These are phyloP conservation scores for Tricholoma bakamatsutake DNA, from an alignment of 768 basidiomycete genomes.

Conservation along the genomic window DNA sequence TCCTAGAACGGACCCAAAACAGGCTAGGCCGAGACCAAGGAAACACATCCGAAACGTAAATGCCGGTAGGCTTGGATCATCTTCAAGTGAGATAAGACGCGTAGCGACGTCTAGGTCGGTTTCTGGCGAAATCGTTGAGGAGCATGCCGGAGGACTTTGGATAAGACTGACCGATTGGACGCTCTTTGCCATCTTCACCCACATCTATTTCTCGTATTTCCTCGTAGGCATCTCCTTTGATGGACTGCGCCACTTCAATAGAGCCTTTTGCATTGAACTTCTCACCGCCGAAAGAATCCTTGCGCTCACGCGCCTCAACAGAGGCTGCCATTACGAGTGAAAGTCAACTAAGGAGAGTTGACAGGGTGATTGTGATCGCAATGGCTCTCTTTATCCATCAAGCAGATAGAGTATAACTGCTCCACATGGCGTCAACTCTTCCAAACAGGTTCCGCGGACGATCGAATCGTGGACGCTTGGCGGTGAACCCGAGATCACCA, in stretches of 20 bases:
- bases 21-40: slow-evolving; percentile 47
- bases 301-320: background rate
- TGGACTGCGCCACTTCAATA: slow-evolving; percentile 13
- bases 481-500: too few species aligned
- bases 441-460: background rate
- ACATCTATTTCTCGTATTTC: slow-evolving; percentile 16
- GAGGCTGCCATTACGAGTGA: background rate
- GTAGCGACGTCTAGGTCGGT: slow-evolving; percentile 42
- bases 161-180: slow-evolving; percentile 2
- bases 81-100: slow-evolving; percentile 46
- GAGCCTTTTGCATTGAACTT: slow-evolving; percentile 18
- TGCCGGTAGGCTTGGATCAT: slow-evolving; percentile 42
- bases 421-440: background rate
- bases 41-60: slow-evolving; percentile 55
- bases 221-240: slow-evolving; percentile 24
- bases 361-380: background rate
- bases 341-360: background rate
- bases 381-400: background rate
- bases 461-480: too few species aligned
- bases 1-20: slow-evolving; percentile 42
- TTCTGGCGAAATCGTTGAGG: slow-evolving; percentile 18
- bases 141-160: background rate
- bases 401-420: background rate
- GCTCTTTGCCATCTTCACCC: slow-evolving; percentile 4
- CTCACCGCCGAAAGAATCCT: slow-evolving; percentile 19